Evolutionary conservation across 768 basidiomycete species (phyloP).

Genomic region (Lactifluus echinatus): DNA sequence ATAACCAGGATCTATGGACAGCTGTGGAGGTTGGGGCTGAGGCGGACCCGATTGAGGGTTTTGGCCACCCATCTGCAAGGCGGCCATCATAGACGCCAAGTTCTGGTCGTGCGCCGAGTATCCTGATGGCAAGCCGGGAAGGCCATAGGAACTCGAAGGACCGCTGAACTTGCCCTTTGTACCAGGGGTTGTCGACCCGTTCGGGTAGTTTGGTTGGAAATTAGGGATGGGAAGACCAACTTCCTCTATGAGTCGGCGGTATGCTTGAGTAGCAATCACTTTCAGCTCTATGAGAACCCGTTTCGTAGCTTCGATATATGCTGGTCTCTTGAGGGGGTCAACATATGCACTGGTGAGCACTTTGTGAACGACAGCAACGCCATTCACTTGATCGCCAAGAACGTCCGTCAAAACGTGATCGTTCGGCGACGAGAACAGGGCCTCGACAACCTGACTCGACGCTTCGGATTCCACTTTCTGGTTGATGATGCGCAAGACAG

Average conservation of each 20-base stretch:
- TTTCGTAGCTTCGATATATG: conserved; percentile 79
- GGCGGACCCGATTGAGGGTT: conserved; percentile 74
- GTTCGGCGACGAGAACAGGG: conserved; percentile 81
- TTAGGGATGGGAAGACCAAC: conserved; percentile 87
- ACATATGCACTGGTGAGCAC: conserved; percentile 83
- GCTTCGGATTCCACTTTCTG: conserved; percentile 92
- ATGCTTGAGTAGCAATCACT: conserved; percentile 90
- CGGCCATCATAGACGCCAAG: conserved; percentile 88
- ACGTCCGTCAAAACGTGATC: conserved; percentile 93
- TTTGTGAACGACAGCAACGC: conserved; percentile 88
- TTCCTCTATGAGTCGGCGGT: conserved; percentile 88
- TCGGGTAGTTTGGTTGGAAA: conserved; percentile 71
- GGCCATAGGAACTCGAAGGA: conserved; percentile 47
- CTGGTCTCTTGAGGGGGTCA: conserved; percentile 56
- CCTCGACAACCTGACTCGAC: conserved; percentile 76
- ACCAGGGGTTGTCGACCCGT: conserved; percentile 47
- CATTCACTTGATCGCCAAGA: conserved; percentile 92
- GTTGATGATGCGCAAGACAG: conserved; percentile 92
- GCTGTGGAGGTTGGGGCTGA: conserved; percentile 60
- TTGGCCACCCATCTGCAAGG: conserved; percentile 83
- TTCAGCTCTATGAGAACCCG: conserved; percentile 85
- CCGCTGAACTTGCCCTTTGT: conserved; percentile 49
- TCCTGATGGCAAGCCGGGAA: conserved; percentile 70
- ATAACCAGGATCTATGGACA: conserved; percentile 62
- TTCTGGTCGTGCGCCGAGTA: conserved; percentile 80